Conservation (phyloP, 345 rosid genomes). For the Limnanthes douglasii region DNA sequence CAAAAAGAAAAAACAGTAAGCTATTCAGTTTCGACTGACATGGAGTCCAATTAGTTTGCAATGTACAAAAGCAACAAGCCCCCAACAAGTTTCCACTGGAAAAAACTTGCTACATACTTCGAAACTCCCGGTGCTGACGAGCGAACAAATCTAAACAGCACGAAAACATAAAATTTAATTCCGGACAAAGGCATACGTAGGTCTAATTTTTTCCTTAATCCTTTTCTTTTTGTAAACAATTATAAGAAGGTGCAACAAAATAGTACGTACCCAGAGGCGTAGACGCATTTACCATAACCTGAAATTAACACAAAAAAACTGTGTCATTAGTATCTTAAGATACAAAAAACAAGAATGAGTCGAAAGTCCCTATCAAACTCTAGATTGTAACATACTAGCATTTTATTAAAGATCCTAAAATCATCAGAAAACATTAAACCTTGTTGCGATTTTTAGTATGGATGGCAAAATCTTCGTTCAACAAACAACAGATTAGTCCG, state of each 20-base stretch:
- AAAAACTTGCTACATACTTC: constrained; percentile 12
- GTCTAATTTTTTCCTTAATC: not conserved
- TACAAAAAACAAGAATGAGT: not conserved
- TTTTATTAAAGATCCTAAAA: not conserved
- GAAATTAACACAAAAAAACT: constrained; percentile 7
- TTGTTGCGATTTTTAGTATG: too few species aligned
- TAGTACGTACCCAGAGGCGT: constrained; percentile 27
- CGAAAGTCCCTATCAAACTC: not conserved
- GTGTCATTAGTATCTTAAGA: not conserved
- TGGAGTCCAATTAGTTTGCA: too few species aligned
- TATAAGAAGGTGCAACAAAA: not conserved
- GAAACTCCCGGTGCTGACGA: constrained; percentile 22
- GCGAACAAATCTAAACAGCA: constrained; percentile 21
- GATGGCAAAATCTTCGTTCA: too few species aligned
- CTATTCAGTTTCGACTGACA: too few species aligned
- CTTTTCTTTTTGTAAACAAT: not conserved
- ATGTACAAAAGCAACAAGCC: constrained; percentile 28
- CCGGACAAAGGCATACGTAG: too few species aligned
- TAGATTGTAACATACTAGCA: not conserved
- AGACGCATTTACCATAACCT: constrained; percentile 42
- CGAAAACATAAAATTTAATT: constrained; percentile 1
- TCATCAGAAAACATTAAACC: too few species aligned
- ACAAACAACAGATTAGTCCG: too few species aligned
- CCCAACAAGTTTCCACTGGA: constrained; percentile 21
- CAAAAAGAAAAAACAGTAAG: too few species aligned